Conservation (phyloP, 2,329 filamentous ascomycete genomes). For the Trichoderma lentiforme region DNA sequence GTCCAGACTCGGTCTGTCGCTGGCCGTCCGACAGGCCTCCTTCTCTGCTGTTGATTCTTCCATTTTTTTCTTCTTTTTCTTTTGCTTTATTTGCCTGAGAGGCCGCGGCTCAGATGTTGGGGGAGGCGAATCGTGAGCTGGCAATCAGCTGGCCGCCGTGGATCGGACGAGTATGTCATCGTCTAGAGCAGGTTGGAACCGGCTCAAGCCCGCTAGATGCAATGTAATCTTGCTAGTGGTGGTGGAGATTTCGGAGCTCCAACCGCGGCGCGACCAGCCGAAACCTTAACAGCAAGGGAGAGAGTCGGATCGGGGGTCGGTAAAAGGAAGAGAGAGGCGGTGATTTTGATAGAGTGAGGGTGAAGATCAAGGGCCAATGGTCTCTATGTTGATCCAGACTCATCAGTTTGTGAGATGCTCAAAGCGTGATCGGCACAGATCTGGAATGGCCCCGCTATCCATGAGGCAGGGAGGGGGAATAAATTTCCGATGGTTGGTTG, state of each 20-base stretch:
- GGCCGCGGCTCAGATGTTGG: not conserved
- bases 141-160: not conserved
- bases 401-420: not conserved
- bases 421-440: conserved; percentile 9
- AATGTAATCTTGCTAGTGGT: conserved; percentile 1
- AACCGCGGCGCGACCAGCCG: conserved; percentile 2
- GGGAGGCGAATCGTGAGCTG: not conserved
- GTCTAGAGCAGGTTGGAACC: conserved; percentile 9
- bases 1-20: not conserved
- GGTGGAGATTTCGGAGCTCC: conserved; percentile 8
- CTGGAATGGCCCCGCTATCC: not conserved
- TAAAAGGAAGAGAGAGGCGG: not conserved
- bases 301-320: not conserved
- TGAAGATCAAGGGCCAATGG: not conserved
- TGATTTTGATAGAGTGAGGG: not conserved
- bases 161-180: conserved; percentile 6
- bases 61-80: not conserved
- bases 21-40: not conserved
- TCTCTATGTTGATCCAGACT: not conserved
- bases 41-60: not conserved
- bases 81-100: not conserved
- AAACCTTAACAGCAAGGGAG: not conserved
- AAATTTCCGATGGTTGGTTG: not conserved
- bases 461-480: not conserved
- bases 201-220: conserved; percentile 13